Conservation (phyloP, 1,139 yeast species). For the Saccharomyces hybrid region DNA sequence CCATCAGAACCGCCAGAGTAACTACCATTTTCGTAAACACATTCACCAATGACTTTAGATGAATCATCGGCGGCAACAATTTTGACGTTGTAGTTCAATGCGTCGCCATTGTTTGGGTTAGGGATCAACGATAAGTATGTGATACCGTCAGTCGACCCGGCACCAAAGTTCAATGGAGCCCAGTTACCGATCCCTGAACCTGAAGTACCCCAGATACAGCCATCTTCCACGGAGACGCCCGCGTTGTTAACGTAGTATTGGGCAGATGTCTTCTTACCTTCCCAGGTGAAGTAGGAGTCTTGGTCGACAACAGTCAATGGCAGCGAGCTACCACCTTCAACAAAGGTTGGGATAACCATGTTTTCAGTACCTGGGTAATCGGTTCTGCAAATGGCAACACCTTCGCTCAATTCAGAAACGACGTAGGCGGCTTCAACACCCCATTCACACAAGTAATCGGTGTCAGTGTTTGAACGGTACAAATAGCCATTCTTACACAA, state of each 20-base stretch:
- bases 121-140: slow-evolving; percentile 73
- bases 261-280: slow-evolving; percentile 59
- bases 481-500: slow-evolving; percentile 61
- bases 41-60: slow-evolving; percentile 49
- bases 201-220: slow-evolving; percentile 67
- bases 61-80: slow-evolving; percentile 52
- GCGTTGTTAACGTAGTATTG: slow-evolving; percentile 79
- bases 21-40: slow-evolving; percentile 55
- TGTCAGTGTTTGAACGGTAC: slow-evolving; percentile 55
- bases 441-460: slow-evolving; percentile 69
- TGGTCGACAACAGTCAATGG: slow-evolving; percentile 63
- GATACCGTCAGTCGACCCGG: slow-evolving; percentile 56
- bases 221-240: slow-evolving; percentile 64
- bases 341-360: slow-evolving; percentile 75
- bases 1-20: slow-evolving; percentile 68
- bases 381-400: slow-evolving; percentile 75
- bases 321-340: slow-evolving; percentile 48
- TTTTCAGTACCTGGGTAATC: slow-evolving; percentile 87
- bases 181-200: slow-evolving; percentile 71
- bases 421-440: slow-evolving; percentile 58
- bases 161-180: slow-evolving; percentile 77
- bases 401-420: slow-evolving; percentile 45
- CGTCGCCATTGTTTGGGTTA: slow-evolving; percentile 61
- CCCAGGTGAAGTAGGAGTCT: slow-evolving; percentile 56
- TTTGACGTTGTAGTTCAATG: slow-evolving; percentile 62